Evolutionary conservation across 1,284 basidiomycete genomes (phyloP).

Genomic region (Leccinum ponderosum): DNA sequence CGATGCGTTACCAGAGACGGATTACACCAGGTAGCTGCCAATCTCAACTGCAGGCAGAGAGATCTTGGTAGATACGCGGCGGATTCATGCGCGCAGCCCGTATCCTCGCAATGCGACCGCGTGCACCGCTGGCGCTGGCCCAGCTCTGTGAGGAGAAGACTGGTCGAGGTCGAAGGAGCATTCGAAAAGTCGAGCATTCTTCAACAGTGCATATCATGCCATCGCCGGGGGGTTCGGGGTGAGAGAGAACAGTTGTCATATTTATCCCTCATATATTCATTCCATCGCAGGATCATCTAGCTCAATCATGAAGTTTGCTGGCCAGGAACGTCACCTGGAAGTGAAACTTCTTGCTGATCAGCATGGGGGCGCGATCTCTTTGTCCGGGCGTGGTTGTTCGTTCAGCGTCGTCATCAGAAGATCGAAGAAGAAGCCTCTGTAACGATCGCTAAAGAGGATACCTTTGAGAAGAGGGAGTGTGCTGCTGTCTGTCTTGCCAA

Average conservation of each 20-base stretch:
- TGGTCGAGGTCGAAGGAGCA: slow-evolving; percentile 92
- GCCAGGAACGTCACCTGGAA: slow-evolving; percentile 95
- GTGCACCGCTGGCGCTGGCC: slow-evolving; percentile 77
- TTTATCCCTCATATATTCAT: slow-evolving; percentile 17
- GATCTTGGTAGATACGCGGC: slow-evolving; percentile 79
- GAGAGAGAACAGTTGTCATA: slow-evolving; percentile 26
- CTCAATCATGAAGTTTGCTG: slow-evolving; percentile 99
- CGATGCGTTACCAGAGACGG: slow-evolving; percentile 97
- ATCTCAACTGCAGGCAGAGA: background rate
- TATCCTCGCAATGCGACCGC: slow-evolving; percentile 75
- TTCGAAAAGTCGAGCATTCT: slow-evolving; percentile 89
- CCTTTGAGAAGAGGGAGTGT: slow-evolving; percentile 97
- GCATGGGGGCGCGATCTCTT: slow-evolving; percentile 98
- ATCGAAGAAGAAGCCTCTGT: slow-evolving; percentile 99
- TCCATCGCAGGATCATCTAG: slow-evolving; percentile 79
- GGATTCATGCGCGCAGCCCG: slow-evolving; percentile 97
- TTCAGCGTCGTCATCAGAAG: slow-evolving; percentile 99
- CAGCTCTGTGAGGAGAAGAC: slow-evolving; percentile 57
- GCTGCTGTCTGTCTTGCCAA: slow-evolving; percentile 97
- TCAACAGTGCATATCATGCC: slow-evolving; percentile 93
- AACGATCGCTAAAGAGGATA: slow-evolving; percentile 90
- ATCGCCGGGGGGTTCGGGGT: slow-evolving; percentile 96
- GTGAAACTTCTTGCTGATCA: slow-evolving; percentile 99
- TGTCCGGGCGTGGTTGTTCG: slow-evolving; percentile 99
- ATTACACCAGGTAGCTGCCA: slow-evolving; percentile 73